phyloP scores from a whole-genome alignment of 2,329 filamentous ascomycete species.

The Apiospora sp. region DNA sequence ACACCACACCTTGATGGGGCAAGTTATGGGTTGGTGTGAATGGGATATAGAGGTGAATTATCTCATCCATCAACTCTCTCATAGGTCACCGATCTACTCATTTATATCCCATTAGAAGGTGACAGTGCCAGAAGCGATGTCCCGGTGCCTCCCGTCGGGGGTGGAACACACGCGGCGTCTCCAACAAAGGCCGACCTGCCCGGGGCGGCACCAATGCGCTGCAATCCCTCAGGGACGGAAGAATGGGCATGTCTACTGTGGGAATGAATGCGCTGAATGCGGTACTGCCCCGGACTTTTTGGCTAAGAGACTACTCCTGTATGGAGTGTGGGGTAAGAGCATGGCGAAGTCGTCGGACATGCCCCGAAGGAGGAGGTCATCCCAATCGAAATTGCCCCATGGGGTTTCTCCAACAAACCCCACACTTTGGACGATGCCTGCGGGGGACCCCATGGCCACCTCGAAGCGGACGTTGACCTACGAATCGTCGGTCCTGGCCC shows the following conservation, averaged over 20 bases:
- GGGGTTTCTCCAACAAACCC: neutral
- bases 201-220: neutral
- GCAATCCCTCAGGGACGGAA: neutral
- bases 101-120: neutral
- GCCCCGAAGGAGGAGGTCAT: neutral
- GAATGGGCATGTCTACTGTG: neutral
- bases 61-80: neutral
- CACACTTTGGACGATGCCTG: neutral
- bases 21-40: neutral
- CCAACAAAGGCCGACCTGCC: neutral
- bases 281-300: neutral
- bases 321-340: neutral
- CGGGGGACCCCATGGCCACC: neutral
- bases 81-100: neutral
- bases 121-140: neutral
- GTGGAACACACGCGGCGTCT: neutral
- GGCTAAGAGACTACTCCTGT: neutral
- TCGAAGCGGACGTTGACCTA: constrained; percentile 3
- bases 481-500: neutral
- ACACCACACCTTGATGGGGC: too few relatives aligned
- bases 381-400: too few relatives aligned
- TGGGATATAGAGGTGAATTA: neutral
- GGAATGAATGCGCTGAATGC: neutral
- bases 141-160: neutral
- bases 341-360: constrained; percentile 3